Percentiles rank a stretch among this genome's conserved stretches.
These are phyloP conservation scores for Chytriomyces sp. DNA, from an alignment of 192 early-diverging fungal genomes.

Conservation along the genomic window DNA sequence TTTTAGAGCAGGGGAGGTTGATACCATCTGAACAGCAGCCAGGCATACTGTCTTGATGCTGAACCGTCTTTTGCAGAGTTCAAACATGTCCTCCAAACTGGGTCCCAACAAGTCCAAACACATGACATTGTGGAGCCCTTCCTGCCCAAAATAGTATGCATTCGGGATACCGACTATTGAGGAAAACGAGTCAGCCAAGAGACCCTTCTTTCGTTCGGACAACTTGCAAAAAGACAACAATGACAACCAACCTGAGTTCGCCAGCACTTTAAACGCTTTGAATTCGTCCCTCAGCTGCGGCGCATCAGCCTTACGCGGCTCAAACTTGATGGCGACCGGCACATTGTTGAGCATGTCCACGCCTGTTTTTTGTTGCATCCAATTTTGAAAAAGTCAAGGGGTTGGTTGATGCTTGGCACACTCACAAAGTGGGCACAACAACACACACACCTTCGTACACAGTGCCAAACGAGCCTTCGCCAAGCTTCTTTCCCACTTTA, in stretches of 20 bases:
- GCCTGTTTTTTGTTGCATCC: conserved; percentile 49
- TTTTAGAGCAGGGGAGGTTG: neutral
- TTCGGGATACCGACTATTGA: conserved; percentile 79
- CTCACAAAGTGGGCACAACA: neutral
- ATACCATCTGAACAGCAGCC: conserved; percentile 93
- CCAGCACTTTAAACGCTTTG: conserved; percentile 92
- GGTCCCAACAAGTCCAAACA: conserved; percentile 96
- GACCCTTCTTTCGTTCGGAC: neutral
- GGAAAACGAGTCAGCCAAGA: neutral
- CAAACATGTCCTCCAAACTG: conserved; percentile 94
- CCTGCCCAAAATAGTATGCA: conserved; percentile 95
- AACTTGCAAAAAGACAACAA: neutral
- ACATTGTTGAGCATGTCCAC: conserved; percentile 87
- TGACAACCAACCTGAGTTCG: conserved; percentile 53
- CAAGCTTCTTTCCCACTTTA: conserved; percentile 92
- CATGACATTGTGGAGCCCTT: conserved; percentile 93
- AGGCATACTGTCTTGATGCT: conserved; percentile 90
- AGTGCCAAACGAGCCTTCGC: conserved; percentile 96
- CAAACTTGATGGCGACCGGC: conserved; percentile 97
- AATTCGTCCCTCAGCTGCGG: conserved; percentile 97
- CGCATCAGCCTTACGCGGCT: conserved; percentile 94
- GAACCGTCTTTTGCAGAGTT: conserved; percentile 90
- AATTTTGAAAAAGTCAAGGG: neutral
- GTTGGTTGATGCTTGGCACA: neutral
- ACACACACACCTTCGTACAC: conserved; percentile 87